Conservation (phyloP, 805 yeast genomes). For the Metschnikowia colocasiae region DNA sequence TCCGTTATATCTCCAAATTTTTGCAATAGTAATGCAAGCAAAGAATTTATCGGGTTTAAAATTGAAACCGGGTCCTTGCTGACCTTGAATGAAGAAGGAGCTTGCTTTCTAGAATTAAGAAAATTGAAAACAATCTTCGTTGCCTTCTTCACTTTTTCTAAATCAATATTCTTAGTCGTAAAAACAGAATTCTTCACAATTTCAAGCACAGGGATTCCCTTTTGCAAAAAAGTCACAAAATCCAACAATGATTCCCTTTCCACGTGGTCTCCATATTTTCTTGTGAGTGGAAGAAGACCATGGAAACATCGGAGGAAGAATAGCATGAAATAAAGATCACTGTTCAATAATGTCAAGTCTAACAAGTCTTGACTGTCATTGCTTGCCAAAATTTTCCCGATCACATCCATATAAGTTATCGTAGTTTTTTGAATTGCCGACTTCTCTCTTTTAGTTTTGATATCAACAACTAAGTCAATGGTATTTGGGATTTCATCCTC, state of each 20-base stretch:
- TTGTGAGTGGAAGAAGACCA: slow-evolving; percentile 50
- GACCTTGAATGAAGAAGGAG: slow-evolving; percentile 31
- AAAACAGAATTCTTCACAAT: slow-evolving; percentile 37
- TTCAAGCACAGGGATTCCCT: slow-evolving; percentile 42
- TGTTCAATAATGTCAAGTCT: slow-evolving; percentile 26
- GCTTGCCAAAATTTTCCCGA: slow-evolving; percentile 26
- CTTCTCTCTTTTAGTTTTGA: slow-evolving; percentile 16
- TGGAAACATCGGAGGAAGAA: slow-evolving; percentile 53
- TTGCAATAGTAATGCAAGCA: slow-evolving; percentile 46
- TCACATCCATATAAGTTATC: slow-evolving; percentile 28
- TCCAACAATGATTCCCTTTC: slow-evolving; percentile 48
- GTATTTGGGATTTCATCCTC: slow-evolving; percentile 34
- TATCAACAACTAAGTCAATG: slow-evolving; percentile 20
- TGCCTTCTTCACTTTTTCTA: slow-evolving; percentile 32
- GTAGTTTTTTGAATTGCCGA: slow-evolving; percentile 30
- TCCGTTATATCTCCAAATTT: slow-evolving; percentile 22
- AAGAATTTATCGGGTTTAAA: slow-evolving; percentile 56
- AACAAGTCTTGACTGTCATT: slow-evolving; percentile 19
- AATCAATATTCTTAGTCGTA: slow-evolving; percentile 34
- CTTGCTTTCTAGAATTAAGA: slow-evolving; percentile 25
- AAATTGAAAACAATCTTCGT: slow-evolving; percentile 28
- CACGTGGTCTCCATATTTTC: slow-evolving; percentile 69
- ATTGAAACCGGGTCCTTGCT: slow-evolving; percentile 52
- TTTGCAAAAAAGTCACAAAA: slow-evolving; percentile 48
- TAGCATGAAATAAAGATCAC: slow-evolving; percentile 40